Base-by-base conservation (phyloP, 768 basidiomycete species). In the Podaxis sp. region DNA sequence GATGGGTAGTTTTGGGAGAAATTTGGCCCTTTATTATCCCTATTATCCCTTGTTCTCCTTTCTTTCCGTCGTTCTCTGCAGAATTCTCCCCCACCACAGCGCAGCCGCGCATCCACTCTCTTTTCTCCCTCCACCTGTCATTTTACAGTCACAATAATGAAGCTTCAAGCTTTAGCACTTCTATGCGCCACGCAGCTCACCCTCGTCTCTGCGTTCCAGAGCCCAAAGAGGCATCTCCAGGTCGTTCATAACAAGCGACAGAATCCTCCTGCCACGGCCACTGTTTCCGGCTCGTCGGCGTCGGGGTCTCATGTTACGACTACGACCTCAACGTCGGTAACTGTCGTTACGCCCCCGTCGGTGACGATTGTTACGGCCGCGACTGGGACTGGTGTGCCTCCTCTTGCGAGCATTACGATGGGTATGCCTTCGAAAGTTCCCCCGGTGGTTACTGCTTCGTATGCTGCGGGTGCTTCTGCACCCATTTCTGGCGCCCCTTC, bases 401-500 rank as follows among this genome's bases (percentile, higher is more conserved):
- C 88, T 4, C 74, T 91, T 51, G 80, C 75, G 24, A 76, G 74
- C 56, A 84, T 92, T 54, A 85, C 81, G 1, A 82, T 81, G 38
- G 89, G 88, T 58, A 89, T 89, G 87, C 74, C 88, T 4, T 75
- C 82, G 5, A 78, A 79, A 5, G 64, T 82, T 2, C 79, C 84
- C 0, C 77, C 82, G 1, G 70, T 83, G 1, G 75, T 84, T 17
- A 77, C 84, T 3, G 71, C 83, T 2, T 86, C 87, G 0, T 89
- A 76, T 67, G 38, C 82, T 0, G 73, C 86, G 46, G 91, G 91
- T 1, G 83, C 87, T 30, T 78, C 79, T 0, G 82, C 88, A 2
- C 85, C 89, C 1, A 76, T 89, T 46, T 68, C 83, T 36, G 88
- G 89, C 63, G 93, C 84, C 1, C 89, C 90, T 2, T 63, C 75